Evolutionary conservation across 768 basidiomycete species (phyloP).

Genomic region (Hygrophoropsis aurantiaca): DNA sequence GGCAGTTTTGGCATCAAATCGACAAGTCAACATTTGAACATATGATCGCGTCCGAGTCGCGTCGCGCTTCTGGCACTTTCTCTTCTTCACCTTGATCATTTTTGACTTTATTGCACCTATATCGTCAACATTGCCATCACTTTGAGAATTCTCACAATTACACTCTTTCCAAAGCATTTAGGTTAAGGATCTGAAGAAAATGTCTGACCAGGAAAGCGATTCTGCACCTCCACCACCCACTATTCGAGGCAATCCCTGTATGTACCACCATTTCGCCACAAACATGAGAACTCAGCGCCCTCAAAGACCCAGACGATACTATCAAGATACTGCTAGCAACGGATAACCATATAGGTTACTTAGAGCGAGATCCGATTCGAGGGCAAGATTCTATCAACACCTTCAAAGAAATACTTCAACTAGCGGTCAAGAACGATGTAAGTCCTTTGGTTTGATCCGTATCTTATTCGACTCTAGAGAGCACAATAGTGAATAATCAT

Average conservation of each 20-base stretch:
- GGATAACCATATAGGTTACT: constrained; percentile 94
- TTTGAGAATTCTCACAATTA: no score
- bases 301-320: constrained; percentile 64
- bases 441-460: constrained; percentile 25
- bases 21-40: no score
- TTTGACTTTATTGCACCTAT: not conserved
- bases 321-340: constrained; percentile 88
- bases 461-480: not conserved
- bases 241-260: constrained; percentile 41
- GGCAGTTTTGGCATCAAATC: no score
- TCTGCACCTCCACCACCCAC: constrained; percentile 31
- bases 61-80: not conserved
- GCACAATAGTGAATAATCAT: not conserved
- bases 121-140: not conserved
- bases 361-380: constrained; percentile 90
- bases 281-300: no score
- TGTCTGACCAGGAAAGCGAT: constrained; percentile 25
- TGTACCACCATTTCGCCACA: constrained; percentile 17
- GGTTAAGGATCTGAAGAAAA: no score
- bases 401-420: constrained; percentile 89
- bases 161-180: no score
- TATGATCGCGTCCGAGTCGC: not conserved
- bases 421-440: constrained; percentile 87
- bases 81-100: not conserved
- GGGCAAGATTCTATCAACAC: constrained; percentile 96